Evolutionary conservation across 306 rosid species (phyloP).

Genomic region (Ormosia emarginata): DNA sequence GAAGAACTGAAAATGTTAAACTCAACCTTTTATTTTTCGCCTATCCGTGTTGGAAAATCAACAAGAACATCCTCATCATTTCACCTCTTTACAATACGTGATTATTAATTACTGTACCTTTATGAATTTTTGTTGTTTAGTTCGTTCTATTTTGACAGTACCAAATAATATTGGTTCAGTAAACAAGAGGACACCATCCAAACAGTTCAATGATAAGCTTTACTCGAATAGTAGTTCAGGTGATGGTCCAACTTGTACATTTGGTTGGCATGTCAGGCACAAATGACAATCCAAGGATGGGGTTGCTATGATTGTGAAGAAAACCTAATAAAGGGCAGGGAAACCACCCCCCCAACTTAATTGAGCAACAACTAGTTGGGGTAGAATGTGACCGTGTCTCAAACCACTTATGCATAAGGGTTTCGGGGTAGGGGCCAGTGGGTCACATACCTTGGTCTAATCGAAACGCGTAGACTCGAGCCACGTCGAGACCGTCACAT

Average conservation of each 20-base stretch:
- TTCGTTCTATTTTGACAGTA: not conserved
- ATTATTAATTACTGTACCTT: not conserved
- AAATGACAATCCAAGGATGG: conserved; percentile 8
- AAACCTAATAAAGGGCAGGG: not conserved
- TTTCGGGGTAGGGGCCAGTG: conserved; percentile 6
- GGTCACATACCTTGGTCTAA: not conserved
- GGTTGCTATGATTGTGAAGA: not conserved
- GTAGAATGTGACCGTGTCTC: conserved; percentile 22
- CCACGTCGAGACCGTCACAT: conserved; percentile 12
- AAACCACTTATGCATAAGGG: not conserved
- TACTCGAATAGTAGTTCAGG: not conserved
- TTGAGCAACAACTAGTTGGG: conserved; percentile 1
- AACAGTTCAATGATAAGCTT: not conserved
- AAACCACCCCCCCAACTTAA: not conserved
- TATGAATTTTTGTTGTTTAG: not conserved
- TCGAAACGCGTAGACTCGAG: conserved; percentile 8
- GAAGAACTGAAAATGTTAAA: not conserved
- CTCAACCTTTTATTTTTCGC: not conserved
- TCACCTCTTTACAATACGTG: not conserved
- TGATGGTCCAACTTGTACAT: not conserved
- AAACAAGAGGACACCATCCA: not conserved
- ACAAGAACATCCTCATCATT: not conserved
- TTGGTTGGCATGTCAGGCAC: conserved; percentile 17
- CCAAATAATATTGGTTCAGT: not conserved
- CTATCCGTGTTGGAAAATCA: not conserved